Conservation (phyloP, 257 asterid species). For the Capsicum baccatum region DNA sequence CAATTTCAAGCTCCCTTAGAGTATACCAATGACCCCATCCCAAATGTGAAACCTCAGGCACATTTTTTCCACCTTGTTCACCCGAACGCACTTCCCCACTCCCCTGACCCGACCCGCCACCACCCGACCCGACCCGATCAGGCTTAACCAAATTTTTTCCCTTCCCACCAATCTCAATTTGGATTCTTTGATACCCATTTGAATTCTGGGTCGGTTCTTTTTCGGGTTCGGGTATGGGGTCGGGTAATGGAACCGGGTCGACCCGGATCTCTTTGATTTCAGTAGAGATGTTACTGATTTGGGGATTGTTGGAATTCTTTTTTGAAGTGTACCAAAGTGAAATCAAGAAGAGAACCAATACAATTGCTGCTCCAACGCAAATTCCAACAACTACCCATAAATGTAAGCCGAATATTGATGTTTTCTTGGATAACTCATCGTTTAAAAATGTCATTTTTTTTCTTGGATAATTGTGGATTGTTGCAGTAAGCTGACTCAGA, state of each 20-base stretch:
- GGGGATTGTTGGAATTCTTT: constrained; percentile 27
- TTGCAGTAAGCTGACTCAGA: no score
- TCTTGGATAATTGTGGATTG: no score
- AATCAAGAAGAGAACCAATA: constrained; percentile 29
- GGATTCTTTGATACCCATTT: constrained; percentile 27
- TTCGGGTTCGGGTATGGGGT: constrained; percentile 30
- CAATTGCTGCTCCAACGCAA: constrained; percentile 34
- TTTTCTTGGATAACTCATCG: constrained; percentile 34
- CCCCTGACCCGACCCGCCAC: constrained; percentile 24
- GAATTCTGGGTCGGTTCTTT: constrained; percentile 27
- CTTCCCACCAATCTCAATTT: constrained; percentile 34
- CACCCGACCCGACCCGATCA: constrained; percentile 23
- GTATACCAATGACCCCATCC: constrained; percentile 51
- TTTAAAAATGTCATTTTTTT: constrained; percentile 20
- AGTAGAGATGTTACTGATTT: neutral
- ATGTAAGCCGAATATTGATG: constrained; percentile 35
- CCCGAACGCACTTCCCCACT: constrained; percentile 27
- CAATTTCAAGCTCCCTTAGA: constrained; percentile 43
- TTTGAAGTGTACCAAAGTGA: constrained; percentile 35
- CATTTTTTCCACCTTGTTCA: constrained; percentile 23
- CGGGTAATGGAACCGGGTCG: constrained; percentile 10
- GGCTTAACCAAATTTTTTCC: constrained; percentile 22
- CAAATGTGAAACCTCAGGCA: constrained; percentile 43
- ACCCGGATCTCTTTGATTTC: constrained; percentile 37
- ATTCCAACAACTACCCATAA: constrained; percentile 41